Percentiles rank a stretch among this genome's conserved stretches.
Conservation (phyloP, 129 eudicot genomes). For the Artemisia annua region DNA sequence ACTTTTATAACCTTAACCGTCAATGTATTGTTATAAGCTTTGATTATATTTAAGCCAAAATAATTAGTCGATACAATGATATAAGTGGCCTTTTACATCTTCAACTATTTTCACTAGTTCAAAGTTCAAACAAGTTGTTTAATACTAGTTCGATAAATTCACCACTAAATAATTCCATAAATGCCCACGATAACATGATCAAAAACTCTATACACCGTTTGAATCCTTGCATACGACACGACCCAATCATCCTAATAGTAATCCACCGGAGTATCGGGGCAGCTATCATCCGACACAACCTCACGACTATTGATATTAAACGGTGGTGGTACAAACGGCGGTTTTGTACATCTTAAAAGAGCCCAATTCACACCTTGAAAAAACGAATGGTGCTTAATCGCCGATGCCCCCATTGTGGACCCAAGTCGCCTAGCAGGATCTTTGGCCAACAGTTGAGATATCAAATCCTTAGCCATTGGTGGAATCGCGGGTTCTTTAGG, state of each 20-base stretch:
- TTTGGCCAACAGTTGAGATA: constrained; percentile 71
- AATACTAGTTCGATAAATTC: background rate
- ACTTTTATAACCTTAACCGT: background rate
- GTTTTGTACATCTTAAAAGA: constrained; percentile 69
- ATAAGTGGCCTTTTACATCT: background rate
- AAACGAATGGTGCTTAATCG: constrained; percentile 74
- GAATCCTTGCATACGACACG: constrained; percentile 1
- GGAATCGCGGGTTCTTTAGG: constrained; percentile 89
- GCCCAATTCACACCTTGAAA: constrained; percentile 97
- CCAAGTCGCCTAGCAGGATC: constrained; percentile 83
- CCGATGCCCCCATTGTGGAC: constrained; percentile 87
- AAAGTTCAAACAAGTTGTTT: constrained; percentile 12
- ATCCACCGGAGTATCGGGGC: constrained; percentile 69
- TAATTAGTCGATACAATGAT: background rate
- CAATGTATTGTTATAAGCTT: background rate
- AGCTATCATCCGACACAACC: constrained; percentile 56
- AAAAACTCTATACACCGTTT: constrained; percentile 21
- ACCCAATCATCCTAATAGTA: constrained; percentile 39
- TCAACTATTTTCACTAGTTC: background rate
- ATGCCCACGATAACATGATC: constrained; percentile 9
- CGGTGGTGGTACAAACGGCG: constrained; percentile 74
- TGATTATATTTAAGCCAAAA: background rate
- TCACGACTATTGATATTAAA: constrained; percentile 47
- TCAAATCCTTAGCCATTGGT: constrained; percentile 68
- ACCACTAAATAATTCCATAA: constrained; percentile 4